These are phyloP conservation scores for Artemisia tridentata DNA, from an alignment of 129 eudicot genomes.

Conservation along the genomic window DNA sequence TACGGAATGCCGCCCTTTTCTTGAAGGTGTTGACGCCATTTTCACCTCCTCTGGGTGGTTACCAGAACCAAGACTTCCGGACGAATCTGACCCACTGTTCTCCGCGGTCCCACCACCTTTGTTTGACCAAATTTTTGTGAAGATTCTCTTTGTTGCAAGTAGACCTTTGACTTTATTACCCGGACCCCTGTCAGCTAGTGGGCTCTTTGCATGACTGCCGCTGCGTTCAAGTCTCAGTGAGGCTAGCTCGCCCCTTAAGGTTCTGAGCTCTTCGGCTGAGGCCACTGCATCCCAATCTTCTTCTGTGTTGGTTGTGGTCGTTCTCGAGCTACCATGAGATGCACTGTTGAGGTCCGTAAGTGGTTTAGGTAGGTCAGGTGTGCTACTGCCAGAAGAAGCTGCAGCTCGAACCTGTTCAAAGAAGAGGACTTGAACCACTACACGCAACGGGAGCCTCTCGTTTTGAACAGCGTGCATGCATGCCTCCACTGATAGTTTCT, in stretches of 20 bases:
- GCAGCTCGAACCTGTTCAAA: slow-evolving; percentile 76
- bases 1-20: slow-evolving; percentile 77
- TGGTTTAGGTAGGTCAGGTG: slow-evolving; percentile 89
- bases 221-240: slow-evolving; percentile 58
- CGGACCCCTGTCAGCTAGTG: slow-evolving; percentile 50
- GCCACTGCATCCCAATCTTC: slow-evolving; percentile 99
- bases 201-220: slow-evolving; percentile 35
- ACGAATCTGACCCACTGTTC: slow-evolving; percentile 92
- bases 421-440: slow-evolving; percentile 44
- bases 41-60: slow-evolving; percentile 61
- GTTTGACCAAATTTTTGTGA: slow-evolving; percentile 71
- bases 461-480: slow-evolving; percentile 44
- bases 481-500: slow-evolving; percentile 52
- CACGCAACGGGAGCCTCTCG: slow-evolving; percentile 41
- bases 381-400: slow-evolving; percentile 95
- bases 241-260: slow-evolving; percentile 82
- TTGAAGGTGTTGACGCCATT: slow-evolving; percentile 51
- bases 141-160: slow-evolving; percentile 61
- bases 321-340: slow-evolving; percentile 71
- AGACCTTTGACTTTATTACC: slow-evolving; percentile 65
- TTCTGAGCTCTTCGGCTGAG: slow-evolving; percentile 74
- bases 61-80: slow-evolving; percentile 74
- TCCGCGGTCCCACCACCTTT: slow-evolving; percentile 57
- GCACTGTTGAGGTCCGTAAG: slow-evolving; percentile 72
- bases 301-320: slow-evolving; percentile 66